Base-by-base conservation (phyloP, 345 rosid species). In the Luvunga scandens region DNA sequence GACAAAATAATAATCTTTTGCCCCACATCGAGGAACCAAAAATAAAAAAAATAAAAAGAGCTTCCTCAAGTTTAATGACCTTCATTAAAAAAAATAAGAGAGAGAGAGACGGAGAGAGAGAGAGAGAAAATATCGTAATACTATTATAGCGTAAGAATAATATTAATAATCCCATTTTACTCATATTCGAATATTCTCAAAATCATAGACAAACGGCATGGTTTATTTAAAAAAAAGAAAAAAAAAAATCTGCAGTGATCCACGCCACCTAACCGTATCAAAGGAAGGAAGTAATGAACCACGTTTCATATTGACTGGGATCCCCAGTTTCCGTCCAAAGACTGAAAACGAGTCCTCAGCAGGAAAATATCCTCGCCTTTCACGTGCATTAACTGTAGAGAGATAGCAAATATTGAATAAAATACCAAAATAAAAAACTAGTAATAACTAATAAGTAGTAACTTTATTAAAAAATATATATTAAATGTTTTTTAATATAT, bases 381-480 rank as follows among this genome's bases (percentile, higher is more conserved):
- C 94, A 87, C 92, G 90, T 90, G 89, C 89, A 81, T 82, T 85
- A 80, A 86, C 62, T 78, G 64, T 72, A 30, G 68, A n/a, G 62
- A 28, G 68, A 21, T 31, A 9, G 4, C 22, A 57, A 21, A 42
- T 4, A 14, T 61, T 13, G 25, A 50, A 71, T 42, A 68, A 68
- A 34, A 21, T 66, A 6, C 1, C 16, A 61, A 57, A 39, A 4
- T 1, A 63, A 31, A 65, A 25, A 38, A 38, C 14, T 82, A 61
- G 59, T 66, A 77, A 60, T 13, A 50, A 61, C 50, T 66, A 77
- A 60, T 13, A 50, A 13, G 19, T 14, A 72, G 39, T 7, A 25
- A 18, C 19, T 50, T 39, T 12, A 34, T 59, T 81, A 66, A 14
- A 60, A 14, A 12, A 50, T n/a, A n/a, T n/a, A 16, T 16, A 4